A percentile compares a stretch with the other conserved stretches of the same genome.
Evolutionary conservation across 2,329 filamentous ascomycete genomes (phyloP).

Genomic region (Beauveria sp.): DNA sequence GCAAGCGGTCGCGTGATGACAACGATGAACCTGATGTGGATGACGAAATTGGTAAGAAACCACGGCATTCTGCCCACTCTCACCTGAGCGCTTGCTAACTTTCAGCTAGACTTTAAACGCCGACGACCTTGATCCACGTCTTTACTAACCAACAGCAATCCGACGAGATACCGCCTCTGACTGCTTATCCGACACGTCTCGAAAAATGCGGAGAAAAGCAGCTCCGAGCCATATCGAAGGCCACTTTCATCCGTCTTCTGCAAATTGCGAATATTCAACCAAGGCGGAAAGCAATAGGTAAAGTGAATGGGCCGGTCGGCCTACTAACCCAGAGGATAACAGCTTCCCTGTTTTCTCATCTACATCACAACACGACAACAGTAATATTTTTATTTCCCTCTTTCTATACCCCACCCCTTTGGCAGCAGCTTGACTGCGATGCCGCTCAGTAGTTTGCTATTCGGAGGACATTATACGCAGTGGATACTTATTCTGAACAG

Average conservation of each 20-base stretch:
- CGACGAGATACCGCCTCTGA: neutral
- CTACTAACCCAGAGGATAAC: constrained; percentile 1
- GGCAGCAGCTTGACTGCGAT: neutral
- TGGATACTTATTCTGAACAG: neutral
- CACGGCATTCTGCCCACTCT: neutral
- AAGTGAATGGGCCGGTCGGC: neutral
- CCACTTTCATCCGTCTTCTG: neutral
- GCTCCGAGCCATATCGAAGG: neutral
- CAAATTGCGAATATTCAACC: neutral
- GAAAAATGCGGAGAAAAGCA: neutral
- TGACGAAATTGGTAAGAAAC: constrained; percentile 25
- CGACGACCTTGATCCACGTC: constrained; percentile 30
- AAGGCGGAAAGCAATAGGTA: neutral
- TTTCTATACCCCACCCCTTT: neutral
- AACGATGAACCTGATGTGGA: constrained; percentile 24
- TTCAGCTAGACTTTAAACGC: constrained; percentile 40
- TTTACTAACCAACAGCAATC: constrained; percentile 15
- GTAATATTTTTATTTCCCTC: neutral
- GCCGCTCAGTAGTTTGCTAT: neutral
- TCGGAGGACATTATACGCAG: neutral
- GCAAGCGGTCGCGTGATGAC: constrained; percentile 23
- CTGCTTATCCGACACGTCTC: neutral
- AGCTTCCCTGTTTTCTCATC: neutral
- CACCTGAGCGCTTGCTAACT: constrained; percentile 21
- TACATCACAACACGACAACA: neutral